phyloP scores from a whole-genome alignment of 495 filamentous ascomycete genomes.

The Penicillium samsonianum region DNA sequence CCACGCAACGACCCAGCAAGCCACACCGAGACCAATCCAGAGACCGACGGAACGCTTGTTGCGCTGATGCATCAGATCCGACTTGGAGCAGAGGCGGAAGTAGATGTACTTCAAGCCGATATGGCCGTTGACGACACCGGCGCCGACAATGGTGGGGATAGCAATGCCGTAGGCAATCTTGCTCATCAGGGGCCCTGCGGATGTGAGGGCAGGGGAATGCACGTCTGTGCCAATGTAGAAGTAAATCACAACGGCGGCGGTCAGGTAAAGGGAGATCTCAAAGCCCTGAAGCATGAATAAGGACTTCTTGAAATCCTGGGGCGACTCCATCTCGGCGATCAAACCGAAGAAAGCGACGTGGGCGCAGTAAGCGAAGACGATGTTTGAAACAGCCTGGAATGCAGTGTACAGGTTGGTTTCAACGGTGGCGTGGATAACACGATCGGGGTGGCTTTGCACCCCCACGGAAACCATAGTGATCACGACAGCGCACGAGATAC shows the following conservation, averaged over 20 bases:
- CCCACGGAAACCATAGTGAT: conserved; percentile 72
- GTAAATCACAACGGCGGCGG: conserved; percentile 71
- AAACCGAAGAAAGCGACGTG: conserved; percentile 76
- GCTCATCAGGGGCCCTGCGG: conserved; percentile 60
- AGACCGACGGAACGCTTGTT: conserved; percentile 46
- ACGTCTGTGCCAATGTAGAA: conserved; percentile 67
- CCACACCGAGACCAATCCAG: conserved; percentile 57
- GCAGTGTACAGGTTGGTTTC: conserved; percentile 35
- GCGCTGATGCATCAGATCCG: conserved; percentile 54
- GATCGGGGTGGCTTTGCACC: conserved; percentile 42
- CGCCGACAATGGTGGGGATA: conserved; percentile 69
- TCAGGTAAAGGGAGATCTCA: conserved; percentile 67
- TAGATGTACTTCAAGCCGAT: conserved; percentile 66
- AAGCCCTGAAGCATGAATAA: conserved; percentile 63
- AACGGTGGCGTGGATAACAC: conserved; percentile 32
- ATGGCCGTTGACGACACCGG: conserved; percentile 71
- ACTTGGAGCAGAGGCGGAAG: conserved; percentile 57
- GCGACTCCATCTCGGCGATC: conserved; percentile 74
- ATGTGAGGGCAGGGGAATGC: conserved; percentile 67
- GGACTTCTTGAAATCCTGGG: conserved; percentile 65
- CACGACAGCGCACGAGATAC: conserved; percentile 50
- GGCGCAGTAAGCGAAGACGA: conserved; percentile 59
- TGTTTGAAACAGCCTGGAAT: conserved; percentile 52
- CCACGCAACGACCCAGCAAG: conserved; percentile 64
- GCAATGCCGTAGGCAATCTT: conserved; percentile 81